Evolutionary conservation across 345 rosid genomes (phyloP), one percentile per base, ranked within the genome.

Genomic region (Boechera divaricarpa): DNA sequence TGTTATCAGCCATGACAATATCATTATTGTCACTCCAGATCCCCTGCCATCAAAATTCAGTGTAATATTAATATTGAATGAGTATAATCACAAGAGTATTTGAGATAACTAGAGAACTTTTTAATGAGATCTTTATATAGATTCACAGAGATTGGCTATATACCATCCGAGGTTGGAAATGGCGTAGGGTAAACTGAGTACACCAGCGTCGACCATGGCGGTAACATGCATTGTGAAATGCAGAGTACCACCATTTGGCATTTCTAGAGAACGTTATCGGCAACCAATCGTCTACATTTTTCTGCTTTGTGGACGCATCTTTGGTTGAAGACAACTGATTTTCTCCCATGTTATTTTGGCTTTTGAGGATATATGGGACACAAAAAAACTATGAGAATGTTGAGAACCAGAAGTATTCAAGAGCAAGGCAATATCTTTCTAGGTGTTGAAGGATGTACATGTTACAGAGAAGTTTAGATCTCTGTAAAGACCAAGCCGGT

Each of bases 131-230:
- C 3, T 60, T 38, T 7, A 26, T 41, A 60, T 1, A 21, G 0
- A 13, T 44, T 42, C 6, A 11, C n/a, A 45, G 48, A 15, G 18
- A 15, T 45, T 45, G 51, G 51, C 5, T 53, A 18, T 15, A 11
- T 87, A 87, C 98, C 98, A 91, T 81, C 97, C 96, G 26, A 93
- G 90, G 49, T 83, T 66, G 18, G 97, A 62, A 96, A 93, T 81
- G 76, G 98, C 96, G 63, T 83, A 91, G 6, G 98, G 97, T 45
- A 93, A 89, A 82, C 95, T 83, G 69, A 93, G 93, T 45, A 93
- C 96, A 12, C 97, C 98, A 44, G 98, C 97, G 1, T 93, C 98
- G 5, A 90, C 91, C 91, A 93, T 88, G 76, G 98, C 98, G 0
- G 97, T 86, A 68, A 91, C 96, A 16, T 16, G 16, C 16, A 79